Evolutionary conservation across 2,329 filamentous ascomycete species (phyloP).

Genomic region (Akanthomyces lecanii): DNA sequence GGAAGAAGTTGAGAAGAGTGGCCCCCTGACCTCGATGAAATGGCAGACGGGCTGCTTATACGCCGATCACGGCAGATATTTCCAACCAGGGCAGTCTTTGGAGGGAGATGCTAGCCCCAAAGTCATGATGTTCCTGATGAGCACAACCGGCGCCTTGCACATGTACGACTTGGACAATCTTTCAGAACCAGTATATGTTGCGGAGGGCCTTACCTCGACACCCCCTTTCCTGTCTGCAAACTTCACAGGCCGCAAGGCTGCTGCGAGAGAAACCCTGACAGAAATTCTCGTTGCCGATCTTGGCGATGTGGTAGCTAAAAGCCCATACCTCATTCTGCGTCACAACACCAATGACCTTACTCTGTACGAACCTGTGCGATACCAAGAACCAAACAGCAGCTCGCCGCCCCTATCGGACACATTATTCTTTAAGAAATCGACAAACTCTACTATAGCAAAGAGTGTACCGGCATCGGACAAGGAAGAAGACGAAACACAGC

Average conservation of each 20-base stretch:
- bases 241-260: slow-evolving; percentile 63
- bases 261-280: slow-evolving; percentile 66
- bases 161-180: slow-evolving; percentile 74
- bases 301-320: slow-evolving; percentile 65
- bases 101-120: slow-evolving; percentile 40
- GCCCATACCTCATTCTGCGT: slow-evolving; percentile 77
- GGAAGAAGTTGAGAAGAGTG: slow-evolving; percentile 68
- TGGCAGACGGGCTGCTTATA: slow-evolving; percentile 87
- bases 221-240: slow-evolving; percentile 72
- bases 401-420: slow-evolving; percentile 42
- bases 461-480: slow-evolving; percentile 46
- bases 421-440: slow-evolving; percentile 72
- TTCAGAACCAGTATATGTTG: slow-evolving; percentile 64
- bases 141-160: slow-evolving; percentile 68
- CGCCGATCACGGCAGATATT: slow-evolving; percentile 56
- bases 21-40: slow-evolving; percentile 54
- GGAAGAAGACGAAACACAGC: slow-evolving; percentile 44
- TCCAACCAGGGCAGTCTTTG: slow-evolving; percentile 43
- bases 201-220: slow-evolving; percentile 73
- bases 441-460: slow-evolving; percentile 64
- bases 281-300: slow-evolving; percentile 83
- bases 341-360: slow-evolving; percentile 77
- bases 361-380: slow-evolving; percentile 76
- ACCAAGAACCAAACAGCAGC: slow-evolving; percentile 31
- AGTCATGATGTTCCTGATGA: slow-evolving; percentile 73